Evolutionary conservation across 129 eudicot species (phyloP), one percentile per base, ranked within the genome.

Genomic region (Lactuca sativa): DNA sequence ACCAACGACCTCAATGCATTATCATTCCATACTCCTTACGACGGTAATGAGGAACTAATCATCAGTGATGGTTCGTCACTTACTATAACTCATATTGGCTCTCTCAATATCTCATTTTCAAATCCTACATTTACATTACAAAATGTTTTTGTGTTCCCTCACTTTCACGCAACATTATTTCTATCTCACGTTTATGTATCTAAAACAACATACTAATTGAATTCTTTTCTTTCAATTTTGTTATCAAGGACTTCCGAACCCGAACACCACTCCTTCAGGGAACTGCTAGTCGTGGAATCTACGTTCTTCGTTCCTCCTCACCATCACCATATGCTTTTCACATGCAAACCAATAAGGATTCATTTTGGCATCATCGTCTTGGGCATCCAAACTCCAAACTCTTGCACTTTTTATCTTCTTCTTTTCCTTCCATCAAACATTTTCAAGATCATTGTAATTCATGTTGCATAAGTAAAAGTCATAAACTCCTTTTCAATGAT

Each of bases 321-420:
- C 63, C 63, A 58, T 30, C 63, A 5, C 13, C 44, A 31, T 41
- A 10, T 4, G 64, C 25, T 0, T 12, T 33, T 8, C 34, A 59
- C 9, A 31, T 40, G 9, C 9, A 21, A 56, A 7, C 62, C 62
- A 33, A 56, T 25, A 36, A 36, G 38, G 17, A 6, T 6, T 7
- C 62, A 7, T 13, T 16, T 3, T 59, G 64, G 64, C 44, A 59
- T 31, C 64, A 59, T 12, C 43, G 64, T 3, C 64, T 59, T 36
- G 38, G 38, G 30, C 30, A 25, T 25, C 30, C 30, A 25, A 25
- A 25, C 30, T 25, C 30, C 30, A 25, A 25, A 25, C 1, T 25
- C 30, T 25, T 25, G 30, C 30, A 25, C 30, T 25, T 25, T 25
- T 25, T 21, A 58, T 31, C 63, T 30, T 58, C 63, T 30, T 8